Evolutionary conservation across 2,329 filamentous ascomycete genomes (phyloP).

Genomic region (Huntiella abstrusa): DNA sequence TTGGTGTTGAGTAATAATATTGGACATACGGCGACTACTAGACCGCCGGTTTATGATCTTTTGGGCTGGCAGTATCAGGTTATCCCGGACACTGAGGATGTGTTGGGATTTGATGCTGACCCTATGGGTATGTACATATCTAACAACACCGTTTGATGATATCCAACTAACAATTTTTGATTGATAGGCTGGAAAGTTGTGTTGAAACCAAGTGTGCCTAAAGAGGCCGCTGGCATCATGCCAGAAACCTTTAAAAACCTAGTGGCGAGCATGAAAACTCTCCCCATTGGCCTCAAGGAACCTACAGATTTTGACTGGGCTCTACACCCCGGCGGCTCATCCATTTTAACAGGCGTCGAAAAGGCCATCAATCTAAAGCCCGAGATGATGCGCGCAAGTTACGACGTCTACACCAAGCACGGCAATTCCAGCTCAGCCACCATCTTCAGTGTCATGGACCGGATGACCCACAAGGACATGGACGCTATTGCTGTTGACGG

Average conservation of each 20-base stretch:
- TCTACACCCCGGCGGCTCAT: constrained; percentile 49
- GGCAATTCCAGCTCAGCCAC: constrained; percentile 54
- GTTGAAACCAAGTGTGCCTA: constrained; percentile 41
- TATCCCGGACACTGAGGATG: constrained; percentile 40
- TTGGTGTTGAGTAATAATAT: constrained; percentile 45
- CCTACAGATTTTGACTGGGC: constrained; percentile 53
- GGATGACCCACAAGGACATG: constrained; percentile 40
- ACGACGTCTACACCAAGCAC: constrained; percentile 47
- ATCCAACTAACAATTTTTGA: background rate
- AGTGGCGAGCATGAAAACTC: constrained; percentile 19
- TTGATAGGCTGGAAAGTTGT: constrained; percentile 45
- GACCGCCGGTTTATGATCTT: constrained; percentile 35
- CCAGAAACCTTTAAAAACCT: constrained; percentile 35
- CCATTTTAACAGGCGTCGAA: constrained; percentile 46
- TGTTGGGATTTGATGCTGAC: constrained; percentile 48
- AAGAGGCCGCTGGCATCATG: constrained; percentile 32
- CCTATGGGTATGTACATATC: constrained; percentile 28
- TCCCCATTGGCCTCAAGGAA: constrained; percentile 25
- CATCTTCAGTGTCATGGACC: constrained; percentile 47
- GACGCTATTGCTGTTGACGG: constrained; percentile 33
- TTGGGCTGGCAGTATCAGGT: constrained; percentile 46
- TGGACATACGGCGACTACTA: constrained; percentile 21
- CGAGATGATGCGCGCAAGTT: constrained; percentile 50
- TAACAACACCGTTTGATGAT: background rate
- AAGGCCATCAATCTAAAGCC: constrained; percentile 35